Evolutionary conservation across 495 filamentous ascomycete species (phyloP).

Genomic region (Cercophora sp.): DNA sequence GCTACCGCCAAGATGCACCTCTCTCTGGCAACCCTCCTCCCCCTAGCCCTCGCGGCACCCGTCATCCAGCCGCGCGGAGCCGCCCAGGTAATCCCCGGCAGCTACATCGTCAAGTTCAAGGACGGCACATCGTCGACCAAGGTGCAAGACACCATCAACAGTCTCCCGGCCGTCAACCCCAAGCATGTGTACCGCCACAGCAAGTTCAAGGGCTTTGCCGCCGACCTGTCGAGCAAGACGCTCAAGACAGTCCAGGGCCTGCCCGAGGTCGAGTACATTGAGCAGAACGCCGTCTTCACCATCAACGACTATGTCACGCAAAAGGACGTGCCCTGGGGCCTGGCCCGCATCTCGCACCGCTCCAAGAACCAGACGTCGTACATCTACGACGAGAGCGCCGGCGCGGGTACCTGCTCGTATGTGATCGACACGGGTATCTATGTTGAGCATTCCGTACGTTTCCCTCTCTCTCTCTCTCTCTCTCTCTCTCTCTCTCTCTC

Average conservation of each 20-base stretch:
- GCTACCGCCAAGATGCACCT: conserved; percentile 14
- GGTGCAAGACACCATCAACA: conserved; percentile 30
- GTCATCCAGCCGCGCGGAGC: conserved; percentile 32
- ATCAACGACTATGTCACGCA: conserved; percentile 43
- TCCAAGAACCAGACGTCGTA: conserved; percentile 45
- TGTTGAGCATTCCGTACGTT: conserved; percentile 40
- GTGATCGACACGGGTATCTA: conserved; percentile 60
- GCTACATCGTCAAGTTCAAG: conserved; percentile 56
- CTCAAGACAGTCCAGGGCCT: conserved; percentile 41
- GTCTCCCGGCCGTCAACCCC: conserved; percentile 24
- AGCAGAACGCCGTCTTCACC: conserved; percentile 44
- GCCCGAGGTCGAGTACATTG: conserved; percentile 49
- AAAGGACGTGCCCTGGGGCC: conserved; percentile 53
- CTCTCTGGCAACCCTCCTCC: conserved; percentile 15
- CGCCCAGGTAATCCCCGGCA: conserved; percentile 41
- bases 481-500: neutral
- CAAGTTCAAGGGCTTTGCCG: conserved; percentile 44
- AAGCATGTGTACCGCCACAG: conserved; percentile 36
- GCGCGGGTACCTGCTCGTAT: conserved; percentile 55
- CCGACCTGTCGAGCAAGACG: conserved; percentile 26
- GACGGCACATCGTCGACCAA: conserved; percentile 35
- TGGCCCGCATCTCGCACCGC: conserved; percentile 56
- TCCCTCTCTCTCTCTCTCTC: conserved; percentile 22
- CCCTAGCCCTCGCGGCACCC: conserved; percentile 18
- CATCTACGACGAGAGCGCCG: conserved; percentile 56